Evolutionary conservation across 805 yeast species (phyloP).

Genomic region (Lipomyces yamanashiensis): DNA sequence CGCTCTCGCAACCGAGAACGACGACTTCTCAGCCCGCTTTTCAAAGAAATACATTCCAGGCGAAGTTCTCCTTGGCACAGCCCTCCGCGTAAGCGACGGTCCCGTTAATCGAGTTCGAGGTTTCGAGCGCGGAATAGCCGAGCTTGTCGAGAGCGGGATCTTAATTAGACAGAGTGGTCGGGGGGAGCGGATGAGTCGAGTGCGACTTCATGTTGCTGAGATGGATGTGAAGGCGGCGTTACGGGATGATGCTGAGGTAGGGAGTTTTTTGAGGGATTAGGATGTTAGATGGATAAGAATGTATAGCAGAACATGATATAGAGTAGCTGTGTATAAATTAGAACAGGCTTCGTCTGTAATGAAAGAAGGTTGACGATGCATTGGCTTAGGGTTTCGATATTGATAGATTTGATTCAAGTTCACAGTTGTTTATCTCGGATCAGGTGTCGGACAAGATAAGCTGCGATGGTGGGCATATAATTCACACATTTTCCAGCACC

Average conservation of each 20-base stretch:
- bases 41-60: conserved; percentile 37
- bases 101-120: conserved; percentile 59
- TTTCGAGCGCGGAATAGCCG: conserved; percentile 63
- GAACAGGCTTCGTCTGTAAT: background rate
- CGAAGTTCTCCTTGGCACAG: conserved; percentile 18
- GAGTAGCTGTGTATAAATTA: background rate
- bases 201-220: conserved; percentile 70
- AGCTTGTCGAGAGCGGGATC: conserved; percentile 79
- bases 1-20: conserved; percentile 49
- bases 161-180: conserved; percentile 67
- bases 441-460: no score
- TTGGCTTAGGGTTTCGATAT: no score
- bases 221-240: conserved; percentile 70
- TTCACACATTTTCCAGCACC: no score
- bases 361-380: no score
- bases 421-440: no score
- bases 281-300: no score
- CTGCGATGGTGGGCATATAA: no score
- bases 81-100: conserved; percentile 46
- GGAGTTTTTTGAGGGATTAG: conserved; percentile 19
- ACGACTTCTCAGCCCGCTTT: conserved; percentile 39
- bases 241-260: conserved; percentile 34
- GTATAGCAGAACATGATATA: background rate
- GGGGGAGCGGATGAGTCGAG: conserved; percentile 67
- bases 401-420: no score